phyloP scores from a whole-genome alignment of 495 filamentous ascomycete species.

The Oidiodendron maius region DNA sequence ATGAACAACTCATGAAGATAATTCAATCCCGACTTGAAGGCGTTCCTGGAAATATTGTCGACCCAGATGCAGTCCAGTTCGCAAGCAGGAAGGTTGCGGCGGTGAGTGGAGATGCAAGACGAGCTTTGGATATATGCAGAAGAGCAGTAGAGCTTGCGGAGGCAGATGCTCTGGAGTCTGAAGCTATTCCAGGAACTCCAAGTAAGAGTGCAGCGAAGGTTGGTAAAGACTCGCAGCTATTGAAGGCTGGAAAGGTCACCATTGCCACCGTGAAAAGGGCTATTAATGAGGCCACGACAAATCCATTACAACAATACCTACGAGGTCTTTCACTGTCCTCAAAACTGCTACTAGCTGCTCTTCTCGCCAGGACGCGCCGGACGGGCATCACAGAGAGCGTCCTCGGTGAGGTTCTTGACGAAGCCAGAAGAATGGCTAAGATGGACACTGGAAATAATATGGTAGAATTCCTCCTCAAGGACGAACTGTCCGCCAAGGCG shows the following conservation, averaged over 20 bases:
- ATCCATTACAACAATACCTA: slow-evolving; percentile 82
- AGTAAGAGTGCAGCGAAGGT: slow-evolving; percentile 23
- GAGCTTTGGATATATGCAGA: slow-evolving; percentile 92
- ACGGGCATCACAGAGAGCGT: slow-evolving; percentile 83
- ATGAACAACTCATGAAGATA: slow-evolving; percentile 96
- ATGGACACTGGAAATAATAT: slow-evolving; percentile 40
- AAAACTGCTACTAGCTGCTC: slow-evolving; percentile 78
- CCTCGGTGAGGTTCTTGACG: slow-evolving; percentile 86
- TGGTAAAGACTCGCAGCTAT: slow-evolving; percentile 3
- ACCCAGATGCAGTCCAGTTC: slow-evolving; percentile 92
- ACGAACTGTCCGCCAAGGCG: background rate
- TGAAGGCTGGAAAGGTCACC: slow-evolving; percentile 57
- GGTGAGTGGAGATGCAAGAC: slow-evolving; percentile 87
- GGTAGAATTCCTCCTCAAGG: slow-evolving; percentile 16
- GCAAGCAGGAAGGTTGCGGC: slow-evolving; percentile 94
- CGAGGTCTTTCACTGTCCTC: slow-evolving; percentile 71
- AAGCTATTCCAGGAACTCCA: slow-evolving; percentile 18
- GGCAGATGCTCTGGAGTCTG: slow-evolving; percentile 41
- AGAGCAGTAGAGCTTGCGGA: slow-evolving; percentile 95
- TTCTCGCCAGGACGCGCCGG: slow-evolving; percentile 70
- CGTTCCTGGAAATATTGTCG: slow-evolving; percentile 84
- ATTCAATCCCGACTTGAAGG: slow-evolving; percentile 83
- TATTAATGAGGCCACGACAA: slow-evolving; percentile 90
- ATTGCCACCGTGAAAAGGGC: slow-evolving; percentile 90
- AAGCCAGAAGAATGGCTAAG: slow-evolving; percentile 67